Evolutionary conservation across 1,284 basidiomycete genomes (phyloP).

Genomic region (Papiliotrema fonsecae): DNA sequence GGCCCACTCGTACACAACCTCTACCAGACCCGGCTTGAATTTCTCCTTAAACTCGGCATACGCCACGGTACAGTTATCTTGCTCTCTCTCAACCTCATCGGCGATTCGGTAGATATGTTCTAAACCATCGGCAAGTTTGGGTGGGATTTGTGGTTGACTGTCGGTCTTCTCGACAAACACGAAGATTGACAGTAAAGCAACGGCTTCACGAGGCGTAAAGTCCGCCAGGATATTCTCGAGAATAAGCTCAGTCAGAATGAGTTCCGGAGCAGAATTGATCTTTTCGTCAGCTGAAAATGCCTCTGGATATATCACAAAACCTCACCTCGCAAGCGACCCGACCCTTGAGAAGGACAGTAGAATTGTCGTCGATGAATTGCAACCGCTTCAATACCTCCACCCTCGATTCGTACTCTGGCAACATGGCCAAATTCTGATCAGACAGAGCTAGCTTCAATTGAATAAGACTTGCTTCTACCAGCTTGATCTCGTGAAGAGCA

Average conservation of each 20-base stretch:
- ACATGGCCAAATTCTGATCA: constrained; percentile 92
- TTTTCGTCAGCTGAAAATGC: constrained; percentile 36
- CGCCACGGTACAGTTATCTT: constrained; percentile 71
- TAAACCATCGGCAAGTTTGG: constrained; percentile 65
- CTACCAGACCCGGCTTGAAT: constrained; percentile 83
- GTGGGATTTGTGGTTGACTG: constrained; percentile 70
- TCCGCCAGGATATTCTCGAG: constrained; percentile 87
- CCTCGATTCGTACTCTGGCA: constrained; percentile 95
- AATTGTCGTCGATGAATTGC: constrained; percentile 87
- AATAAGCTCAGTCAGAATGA: constrained; percentile 93
- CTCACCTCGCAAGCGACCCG: constrained; percentile 94
- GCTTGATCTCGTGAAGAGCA: constrained; percentile 67
- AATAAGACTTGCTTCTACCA: constrained; percentile 67
- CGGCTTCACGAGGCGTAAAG: constrained; percentile 92
- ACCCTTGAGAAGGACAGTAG: constrained; percentile 91
- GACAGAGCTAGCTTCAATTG: constrained; percentile 74
- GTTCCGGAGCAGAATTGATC: constrained; percentile 96
- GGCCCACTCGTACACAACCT: constrained; percentile 99
- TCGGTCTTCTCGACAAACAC: constrained; percentile 98
- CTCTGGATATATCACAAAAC: constrained; percentile 4
- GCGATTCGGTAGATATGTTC: constrained; percentile 73
- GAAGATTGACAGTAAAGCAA: constrained; percentile 93
- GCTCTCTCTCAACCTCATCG: constrained; percentile 74
- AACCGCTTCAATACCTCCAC: constrained; percentile 87
- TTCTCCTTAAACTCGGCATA: constrained; percentile 67